phyloP scores from a whole-genome alignment of 768 basidiomycete genomes.

The Candolleomyces efflorescens region DNA sequence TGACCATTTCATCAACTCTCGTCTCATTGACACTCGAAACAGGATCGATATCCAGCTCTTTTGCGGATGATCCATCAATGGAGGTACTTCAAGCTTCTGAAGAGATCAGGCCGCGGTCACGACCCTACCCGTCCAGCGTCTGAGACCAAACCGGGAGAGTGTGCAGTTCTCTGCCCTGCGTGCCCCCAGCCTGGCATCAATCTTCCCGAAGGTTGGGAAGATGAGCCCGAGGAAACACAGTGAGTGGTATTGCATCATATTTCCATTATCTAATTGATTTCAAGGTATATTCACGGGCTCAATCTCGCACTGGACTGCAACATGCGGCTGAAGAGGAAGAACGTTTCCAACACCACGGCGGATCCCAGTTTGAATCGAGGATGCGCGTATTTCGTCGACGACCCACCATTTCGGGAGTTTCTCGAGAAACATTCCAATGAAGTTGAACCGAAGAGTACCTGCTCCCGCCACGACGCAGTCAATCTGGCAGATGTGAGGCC shows the following conservation, averaged over 20 bases:
- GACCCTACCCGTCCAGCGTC: constrained; percentile 7
- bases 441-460: constrained; percentile 16
- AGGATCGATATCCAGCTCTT: not conserved
- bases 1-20: too few species aligned
- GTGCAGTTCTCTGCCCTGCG: constrained; percentile 19
- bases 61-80: not conserved
- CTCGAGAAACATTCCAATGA: not conserved
- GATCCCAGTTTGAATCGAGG: constrained; percentile 12
- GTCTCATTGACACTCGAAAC: too few species aligned
- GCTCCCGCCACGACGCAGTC: constrained; percentile 25
- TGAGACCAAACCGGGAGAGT: constrained; percentile 13
- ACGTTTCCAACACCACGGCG: not conserved
- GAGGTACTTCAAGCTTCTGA: not conserved
- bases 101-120: not conserved
- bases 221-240: too few species aligned
- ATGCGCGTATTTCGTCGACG: constrained; percentile 11
- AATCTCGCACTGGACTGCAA: not conserved
- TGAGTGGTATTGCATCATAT: too few species aligned
- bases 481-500: constrained; percentile 17
- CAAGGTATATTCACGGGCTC: not conserved
- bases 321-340: not conserved
- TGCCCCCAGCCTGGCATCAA: constrained; percentile 20
- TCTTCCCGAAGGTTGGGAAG: constrained; percentile 14
- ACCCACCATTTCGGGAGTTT: constrained; percentile 5
- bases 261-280: too few species aligned